A percentile compares a stretch with the other conserved stretches of the same genome.
Conservation (phyloP, 441 rosid genomes). For the Populus tomentosa region DNA sequence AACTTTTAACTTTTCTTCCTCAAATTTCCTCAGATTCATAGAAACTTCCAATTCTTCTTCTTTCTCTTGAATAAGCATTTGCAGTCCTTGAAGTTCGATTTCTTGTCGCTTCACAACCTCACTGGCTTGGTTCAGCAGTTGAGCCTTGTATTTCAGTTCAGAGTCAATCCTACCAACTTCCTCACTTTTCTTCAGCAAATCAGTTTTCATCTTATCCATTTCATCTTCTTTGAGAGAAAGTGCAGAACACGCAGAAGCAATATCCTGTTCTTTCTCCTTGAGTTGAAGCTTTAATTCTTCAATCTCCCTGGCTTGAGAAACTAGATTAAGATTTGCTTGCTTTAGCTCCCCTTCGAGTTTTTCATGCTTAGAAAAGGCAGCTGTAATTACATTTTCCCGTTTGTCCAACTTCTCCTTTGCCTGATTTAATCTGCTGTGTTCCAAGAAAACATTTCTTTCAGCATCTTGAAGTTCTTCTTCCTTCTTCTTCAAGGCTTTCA, state of each 20-base stretch:
- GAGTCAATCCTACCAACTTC: conserved; percentile 34
- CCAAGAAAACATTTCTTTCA: conserved; percentile 48
- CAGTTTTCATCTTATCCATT: conserved; percentile 43
- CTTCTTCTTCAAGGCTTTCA: conserved; percentile 57
- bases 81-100: conserved; percentile 51
- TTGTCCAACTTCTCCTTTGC: conserved; percentile 51
- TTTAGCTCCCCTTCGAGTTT: conserved; percentile 51
- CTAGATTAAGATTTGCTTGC: conserved; percentile 46
- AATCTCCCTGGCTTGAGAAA: conserved; percentile 66
- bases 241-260: conserved; percentile 37
- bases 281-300: conserved; percentile 54
- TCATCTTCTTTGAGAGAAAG: conserved; percentile 51
- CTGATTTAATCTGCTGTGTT: conserved; percentile 41
- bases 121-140: conserved; percentile 53
- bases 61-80: conserved; percentile 40
- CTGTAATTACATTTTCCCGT: conserved; percentile 44
- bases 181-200: conserved; percentile 42
- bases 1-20: conserved; percentile 58
- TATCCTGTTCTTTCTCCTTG: conserved; percentile 50
- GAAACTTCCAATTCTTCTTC: conserved; percentile 60
- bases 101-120: conserved; percentile 61
- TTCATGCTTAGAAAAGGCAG: conserved; percentile 52
- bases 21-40: conserved; percentile 36
- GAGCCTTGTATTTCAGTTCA: conserved; percentile 51
- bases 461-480: conserved; percentile 70